A percentile compares a stretch with the other conserved stretches of the same genome.
Evolutionary conservation across 2,329 filamentous ascomycete genomes (phyloP).

Genomic region (Xylaria sp.): DNA sequence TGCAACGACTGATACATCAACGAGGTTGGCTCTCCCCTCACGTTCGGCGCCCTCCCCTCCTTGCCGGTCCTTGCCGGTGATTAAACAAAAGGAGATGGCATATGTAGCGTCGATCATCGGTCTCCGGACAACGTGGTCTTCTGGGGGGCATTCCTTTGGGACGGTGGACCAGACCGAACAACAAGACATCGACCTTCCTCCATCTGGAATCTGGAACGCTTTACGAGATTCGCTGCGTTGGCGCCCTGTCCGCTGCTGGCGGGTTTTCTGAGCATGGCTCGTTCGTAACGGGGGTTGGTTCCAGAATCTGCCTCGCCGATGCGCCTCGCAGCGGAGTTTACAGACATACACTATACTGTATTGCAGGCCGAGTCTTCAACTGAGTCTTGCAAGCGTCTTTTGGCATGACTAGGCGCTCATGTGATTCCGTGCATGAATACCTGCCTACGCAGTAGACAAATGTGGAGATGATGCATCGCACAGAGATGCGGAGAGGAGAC

Average conservation of each 20-base stretch:
- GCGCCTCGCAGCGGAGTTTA: conserved; percentile 24
- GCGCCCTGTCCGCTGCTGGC: conserved; percentile 24
- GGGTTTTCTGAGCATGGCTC: conserved; percentile 15
- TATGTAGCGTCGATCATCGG: conserved; percentile 37
- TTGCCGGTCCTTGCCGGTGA: conserved; percentile 31
- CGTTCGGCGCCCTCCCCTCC: conserved; percentile 12
- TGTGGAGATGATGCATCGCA: conserved; percentile 13
- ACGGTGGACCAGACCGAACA: conserved; percentile 17
- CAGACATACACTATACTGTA: conserved; percentile 5
- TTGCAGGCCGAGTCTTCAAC: conserved; percentile 13
- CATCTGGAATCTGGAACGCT: conserved; percentile 14
- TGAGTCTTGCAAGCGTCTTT: conserved; percentile 1
- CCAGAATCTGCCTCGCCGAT: conserved; percentile 27
- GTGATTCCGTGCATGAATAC: conserved; percentile 17
- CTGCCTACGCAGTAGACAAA: no score
- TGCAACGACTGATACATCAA: conserved; percentile 16
- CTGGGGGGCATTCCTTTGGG: conserved; percentile 2
- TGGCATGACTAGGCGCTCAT: conserved; percentile 13
- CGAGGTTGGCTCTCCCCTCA: conserved; percentile 3
- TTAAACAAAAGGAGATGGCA: conserved; percentile 30
- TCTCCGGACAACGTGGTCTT: conserved; percentile 36
- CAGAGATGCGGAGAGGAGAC: conserved; percentile 3
- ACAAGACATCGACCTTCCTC: conserved; percentile 7
- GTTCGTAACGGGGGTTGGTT: conserved; percentile 13
- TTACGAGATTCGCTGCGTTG: conserved; percentile 33